Conservation (phyloP, 306 rosid genomes). For the Cucumis hystrix region DNA sequence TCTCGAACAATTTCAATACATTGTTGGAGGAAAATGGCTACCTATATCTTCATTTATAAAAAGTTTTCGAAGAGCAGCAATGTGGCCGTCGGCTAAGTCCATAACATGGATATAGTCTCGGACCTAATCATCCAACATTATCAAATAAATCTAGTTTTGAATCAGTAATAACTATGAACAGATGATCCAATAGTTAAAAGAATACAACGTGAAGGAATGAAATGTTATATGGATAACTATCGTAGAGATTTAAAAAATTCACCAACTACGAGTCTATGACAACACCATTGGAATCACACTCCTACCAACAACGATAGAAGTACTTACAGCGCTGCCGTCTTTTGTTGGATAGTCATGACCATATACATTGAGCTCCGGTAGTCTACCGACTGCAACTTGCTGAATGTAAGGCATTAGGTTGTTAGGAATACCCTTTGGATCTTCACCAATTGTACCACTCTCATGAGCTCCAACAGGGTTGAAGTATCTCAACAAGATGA, state of each 20-base stretch:
- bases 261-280: neutral
- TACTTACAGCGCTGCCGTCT: conserved; percentile 82
- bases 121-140: conserved; percentile 28
- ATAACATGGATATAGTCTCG: conserved; percentile 97
- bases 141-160: neutral
- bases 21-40: neutral
- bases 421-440: conserved; percentile 89
- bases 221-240: neutral
- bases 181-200: neutral
- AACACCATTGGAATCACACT: neutral
- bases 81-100: conserved; percentile 99
- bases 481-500: conserved; percentile 76
- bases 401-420: conserved; percentile 94
- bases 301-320: neutral
- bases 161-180: neutral
- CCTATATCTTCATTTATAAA: conserved; percentile 53
- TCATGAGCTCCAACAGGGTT: conserved; percentile 96
- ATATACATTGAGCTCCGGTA: conserved; percentile 72
- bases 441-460: conserved; percentile 91
- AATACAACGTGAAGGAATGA: neutral
- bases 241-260: neutral
- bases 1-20: neutral
- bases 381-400: conserved; percentile 91
- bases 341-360: conserved; percentile 81
- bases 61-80: conserved; percentile 82